A percentile compares a stretch with the other conserved stretches of the same genome.
Evolutionary conservation across 345 rosid genomes (phyloP).

Genomic region (Atalantia buxifolia): DNA sequence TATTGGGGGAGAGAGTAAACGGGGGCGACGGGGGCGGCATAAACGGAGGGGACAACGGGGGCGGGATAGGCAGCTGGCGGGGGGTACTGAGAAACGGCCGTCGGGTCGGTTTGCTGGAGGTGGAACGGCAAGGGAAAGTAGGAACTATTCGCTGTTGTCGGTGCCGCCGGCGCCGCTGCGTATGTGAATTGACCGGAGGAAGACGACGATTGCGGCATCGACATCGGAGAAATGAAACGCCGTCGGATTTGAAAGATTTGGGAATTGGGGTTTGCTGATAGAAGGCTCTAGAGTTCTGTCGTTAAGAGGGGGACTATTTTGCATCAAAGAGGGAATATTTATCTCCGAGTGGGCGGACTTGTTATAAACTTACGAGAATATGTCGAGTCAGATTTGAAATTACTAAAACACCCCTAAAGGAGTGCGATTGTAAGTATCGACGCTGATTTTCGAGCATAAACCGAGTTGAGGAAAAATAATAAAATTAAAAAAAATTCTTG

Average conservation of each 20-base stretch:
- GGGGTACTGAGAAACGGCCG: slow-evolving; percentile 8
- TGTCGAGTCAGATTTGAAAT: not conserved
- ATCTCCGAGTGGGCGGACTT: not conserved
- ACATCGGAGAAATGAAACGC: slow-evolving; percentile 20
- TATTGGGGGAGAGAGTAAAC: slow-evolving; percentile 74
- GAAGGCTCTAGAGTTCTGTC: not conserved
- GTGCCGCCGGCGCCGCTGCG: slow-evolving; percentile 14
- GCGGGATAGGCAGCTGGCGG: slow-evolving; percentile 36
- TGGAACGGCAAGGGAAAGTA: slow-evolving; percentile 49
- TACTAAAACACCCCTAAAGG: not conserved
- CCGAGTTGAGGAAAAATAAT: too few species aligned
- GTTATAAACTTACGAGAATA: too few species aligned
- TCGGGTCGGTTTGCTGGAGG: slow-evolving; percentile 33
- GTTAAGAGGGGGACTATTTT: too few species aligned
- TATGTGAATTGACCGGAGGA: slow-evolving; percentile 43
- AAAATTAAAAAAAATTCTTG: too few species aligned
- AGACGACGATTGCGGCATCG: slow-evolving; percentile 39
- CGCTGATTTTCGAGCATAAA: too few species aligned
- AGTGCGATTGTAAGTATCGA: too few species aligned
- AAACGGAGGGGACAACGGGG: slow-evolving; percentile 36
- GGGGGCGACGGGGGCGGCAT: slow-evolving; percentile 45
- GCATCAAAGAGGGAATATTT: not conserved
- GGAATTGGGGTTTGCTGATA: not conserved
- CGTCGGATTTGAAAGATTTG: slow-evolving; percentile 11
- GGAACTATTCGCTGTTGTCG: slow-evolving; percentile 20